Percentiles rank a stretch among this genome's conserved stretches.
Conservation (phyloP, 257 asterid genomes). For the Primulina tabacum region DNA sequence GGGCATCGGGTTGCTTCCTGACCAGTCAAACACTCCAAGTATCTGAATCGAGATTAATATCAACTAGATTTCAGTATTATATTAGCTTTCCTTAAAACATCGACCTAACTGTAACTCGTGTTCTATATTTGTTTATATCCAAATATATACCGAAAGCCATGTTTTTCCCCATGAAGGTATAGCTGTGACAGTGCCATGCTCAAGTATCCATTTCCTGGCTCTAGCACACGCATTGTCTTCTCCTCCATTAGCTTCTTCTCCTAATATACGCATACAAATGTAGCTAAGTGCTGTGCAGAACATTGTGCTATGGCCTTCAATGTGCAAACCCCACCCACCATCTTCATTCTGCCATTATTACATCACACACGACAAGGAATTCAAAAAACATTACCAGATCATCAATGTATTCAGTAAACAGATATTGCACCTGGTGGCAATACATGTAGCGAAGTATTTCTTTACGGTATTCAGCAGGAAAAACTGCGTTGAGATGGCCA, state of each 20-base stretch:
- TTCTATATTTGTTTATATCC: background rate
- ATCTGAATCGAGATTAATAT: constrained; percentile 6
- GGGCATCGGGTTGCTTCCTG: constrained; percentile 25
- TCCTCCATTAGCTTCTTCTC: constrained; percentile 36
- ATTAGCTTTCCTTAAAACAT: background rate
- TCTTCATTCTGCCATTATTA: constrained; percentile 35
- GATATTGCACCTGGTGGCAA: constrained; percentile 58
- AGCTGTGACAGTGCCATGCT: constrained; percentile 36
- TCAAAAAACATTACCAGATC: too few species aligned
- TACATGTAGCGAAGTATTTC: constrained; percentile 71
- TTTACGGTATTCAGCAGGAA: constrained; percentile 54
- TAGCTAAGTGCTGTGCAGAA: constrained; percentile 40
- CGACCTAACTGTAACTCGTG: too few species aligned
- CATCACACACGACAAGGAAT: too few species aligned
- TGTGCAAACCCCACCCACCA: constrained; percentile 57
- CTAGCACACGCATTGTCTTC: constrained; percentile 26
- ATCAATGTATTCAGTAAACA: background rate
- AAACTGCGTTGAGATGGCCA: constrained; percentile 57
- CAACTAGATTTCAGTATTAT: background rate
- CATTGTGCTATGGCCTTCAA: constrained; percentile 52
- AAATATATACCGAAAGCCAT: constrained; percentile 41
- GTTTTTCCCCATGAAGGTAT: constrained; percentile 55
- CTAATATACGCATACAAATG: constrained; percentile 36
- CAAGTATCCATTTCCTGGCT: constrained; percentile 46
- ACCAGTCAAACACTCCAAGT: constrained; percentile 27